These are phyloP conservation scores for Cryptococcus depauperatus DNA, from an alignment of 1,284 basidiomycete species.

Conservation along the genomic window DNA sequence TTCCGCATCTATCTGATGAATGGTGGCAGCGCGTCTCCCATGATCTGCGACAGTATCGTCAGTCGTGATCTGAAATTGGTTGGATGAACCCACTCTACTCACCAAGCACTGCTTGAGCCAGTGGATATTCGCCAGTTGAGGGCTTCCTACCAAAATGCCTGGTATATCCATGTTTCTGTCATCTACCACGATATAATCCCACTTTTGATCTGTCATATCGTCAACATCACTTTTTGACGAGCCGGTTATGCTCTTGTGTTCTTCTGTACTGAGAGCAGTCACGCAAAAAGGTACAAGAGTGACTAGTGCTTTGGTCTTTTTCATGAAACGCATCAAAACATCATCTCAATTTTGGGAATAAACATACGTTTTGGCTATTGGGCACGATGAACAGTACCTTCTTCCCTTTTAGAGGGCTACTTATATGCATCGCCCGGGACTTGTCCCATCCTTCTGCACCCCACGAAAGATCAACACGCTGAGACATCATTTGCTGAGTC, in stretches of 20 bases:
- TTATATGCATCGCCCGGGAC: slow-evolving; percentile 47
- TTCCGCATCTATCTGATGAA: too few relatives aligned
- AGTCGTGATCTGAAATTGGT: too few relatives aligned
- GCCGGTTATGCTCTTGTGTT: slow-evolving; percentile 35
- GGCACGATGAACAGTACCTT: slow-evolving; percentile 28
- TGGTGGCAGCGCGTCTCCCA: too few relatives aligned
- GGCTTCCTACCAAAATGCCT: slow-evolving; percentile 37
- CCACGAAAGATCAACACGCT: slow-evolving; percentile 65
- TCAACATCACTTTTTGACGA: slow-evolving; percentile 27
- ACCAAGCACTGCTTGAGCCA: slow-evolving; percentile 75
- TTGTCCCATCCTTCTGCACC: slow-evolving; percentile 50
- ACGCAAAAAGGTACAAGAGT: slow-evolving; percentile 62
- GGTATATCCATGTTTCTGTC: slow-evolving; percentile 43
- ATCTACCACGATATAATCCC: slow-evolving; percentile 61
- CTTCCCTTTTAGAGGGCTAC: slow-evolving; percentile 24
- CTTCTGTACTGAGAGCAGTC: slow-evolving; percentile 62
- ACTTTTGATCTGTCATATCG: slow-evolving; percentile 37
- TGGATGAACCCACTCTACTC: too few relatives aligned
- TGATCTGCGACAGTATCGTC: too few relatives aligned
- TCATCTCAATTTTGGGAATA: neutral
- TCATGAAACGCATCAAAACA: neutral
- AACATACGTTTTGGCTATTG: slow-evolving; percentile 1
- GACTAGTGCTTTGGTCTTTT: too few relatives aligned
- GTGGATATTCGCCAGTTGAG: slow-evolving; percentile 37
- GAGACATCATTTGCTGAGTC: slow-evolving; percentile 54